Conservation (phyloP, 2,329 filamentous ascomycete species). For the Xylariaceae sp. region DNA sequence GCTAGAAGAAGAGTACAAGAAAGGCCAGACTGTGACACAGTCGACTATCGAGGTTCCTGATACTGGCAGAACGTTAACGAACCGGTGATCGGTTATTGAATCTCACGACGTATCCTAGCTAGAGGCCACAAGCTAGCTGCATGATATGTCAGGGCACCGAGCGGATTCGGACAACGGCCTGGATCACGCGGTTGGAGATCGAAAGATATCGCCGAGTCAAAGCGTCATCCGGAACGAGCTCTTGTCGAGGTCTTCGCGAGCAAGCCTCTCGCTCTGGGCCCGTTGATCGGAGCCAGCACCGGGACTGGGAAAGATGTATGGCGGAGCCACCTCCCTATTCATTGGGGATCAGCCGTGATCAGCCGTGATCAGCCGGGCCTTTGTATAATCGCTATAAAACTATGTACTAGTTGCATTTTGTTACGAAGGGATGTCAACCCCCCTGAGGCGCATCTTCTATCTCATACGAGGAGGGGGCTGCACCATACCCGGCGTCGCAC, state of each 20-base stretch:
- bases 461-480: no score
- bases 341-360: no score
- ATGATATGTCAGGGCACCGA: background rate
- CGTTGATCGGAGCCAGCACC: background rate
- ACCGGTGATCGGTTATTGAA: constrained; percentile 16
- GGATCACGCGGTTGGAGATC: background rate
- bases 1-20: constrained; percentile 85
- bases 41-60: constrained; percentile 19
- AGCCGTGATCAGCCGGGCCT: background rate
- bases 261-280: background rate
- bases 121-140: background rate
- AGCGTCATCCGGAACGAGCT: background rate
- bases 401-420: no score
- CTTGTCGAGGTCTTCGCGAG: background rate
- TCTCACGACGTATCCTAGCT: background rate
- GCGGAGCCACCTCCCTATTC: background rate
- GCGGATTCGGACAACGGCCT: background rate
- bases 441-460: no score
- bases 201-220: background rate
- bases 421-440: no score
- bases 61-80: constrained; percentile 21
- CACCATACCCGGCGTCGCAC: no score
- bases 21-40: constrained; percentile 68
- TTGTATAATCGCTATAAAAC: no score
- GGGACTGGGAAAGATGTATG: background rate